These are phyloP conservation scores for Dactylorhiza incarnata DNA, from an alignment of 106 monocot genomes.

Conservation along the genomic window DNA sequence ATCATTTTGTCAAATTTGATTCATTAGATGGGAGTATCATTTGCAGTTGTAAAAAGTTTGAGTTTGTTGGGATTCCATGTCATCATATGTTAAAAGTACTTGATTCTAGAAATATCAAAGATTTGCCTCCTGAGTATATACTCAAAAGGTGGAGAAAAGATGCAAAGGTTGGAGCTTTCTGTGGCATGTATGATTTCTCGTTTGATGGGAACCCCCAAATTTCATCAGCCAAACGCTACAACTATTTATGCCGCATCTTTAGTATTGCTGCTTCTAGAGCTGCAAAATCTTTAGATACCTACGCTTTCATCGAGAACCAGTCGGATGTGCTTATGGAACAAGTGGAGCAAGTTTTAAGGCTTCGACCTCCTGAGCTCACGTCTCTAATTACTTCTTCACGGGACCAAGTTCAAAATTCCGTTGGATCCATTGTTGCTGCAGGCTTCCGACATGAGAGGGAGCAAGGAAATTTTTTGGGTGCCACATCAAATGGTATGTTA, in stretches of 20 bases:
- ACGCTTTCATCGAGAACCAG: constrained; percentile 43
- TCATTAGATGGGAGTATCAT: constrained; percentile 28
- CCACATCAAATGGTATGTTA: constrained; percentile 27
- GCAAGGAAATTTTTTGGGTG: constrained; percentile 34
- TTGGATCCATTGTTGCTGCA: constrained; percentile 27
- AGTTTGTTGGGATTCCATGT: constrained; percentile 62
- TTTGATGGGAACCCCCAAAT: constrained; percentile 30
- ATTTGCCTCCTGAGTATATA: constrained; percentile 49
- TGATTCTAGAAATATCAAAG: constrained; percentile 66
- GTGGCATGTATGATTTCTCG: constrained; percentile 11
- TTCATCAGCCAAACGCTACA: constrained; percentile 33
- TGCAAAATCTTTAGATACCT: constrained; percentile 36
- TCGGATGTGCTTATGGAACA: constrained; percentile 42
- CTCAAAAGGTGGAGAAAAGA: constrained; percentile 72
- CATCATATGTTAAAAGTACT: constrained; percentile 66
- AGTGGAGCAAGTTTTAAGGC: constrained; percentile 35
- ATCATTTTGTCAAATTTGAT: constrained; percentile 53
- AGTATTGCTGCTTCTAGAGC: constrained; percentile 46
- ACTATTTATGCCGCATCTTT: constrained; percentile 44
- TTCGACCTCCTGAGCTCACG: constrained; percentile 31
- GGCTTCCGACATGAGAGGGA: constrained; percentile 23
- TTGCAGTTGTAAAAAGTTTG: constrained; percentile 66
- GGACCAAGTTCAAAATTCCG: constrained; percentile 26
- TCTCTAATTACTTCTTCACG: constrained; percentile 17
- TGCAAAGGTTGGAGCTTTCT: constrained; percentile 32